phyloP scores from a whole-genome alignment of 73 alveolate genomes.

The Tetrahymena malaccensis region DNA sequence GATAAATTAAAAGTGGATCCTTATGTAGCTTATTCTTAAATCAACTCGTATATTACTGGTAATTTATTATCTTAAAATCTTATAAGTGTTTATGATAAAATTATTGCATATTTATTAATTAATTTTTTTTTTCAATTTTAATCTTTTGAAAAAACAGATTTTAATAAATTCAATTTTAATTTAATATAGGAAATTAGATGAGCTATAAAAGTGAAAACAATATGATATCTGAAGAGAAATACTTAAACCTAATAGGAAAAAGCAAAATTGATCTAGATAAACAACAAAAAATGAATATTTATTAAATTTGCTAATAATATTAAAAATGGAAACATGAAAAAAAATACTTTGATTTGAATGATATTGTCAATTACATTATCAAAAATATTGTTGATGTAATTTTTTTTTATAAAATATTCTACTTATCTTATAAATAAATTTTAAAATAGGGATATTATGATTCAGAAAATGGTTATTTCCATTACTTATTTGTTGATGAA shows the following conservation, averaged over 20 bases:
- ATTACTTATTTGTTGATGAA: background rate
- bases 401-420: background rate
- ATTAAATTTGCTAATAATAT: background rate
- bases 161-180: too few relatives aligned
- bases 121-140: too few relatives aligned
- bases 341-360: background rate
- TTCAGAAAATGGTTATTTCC: background rate
- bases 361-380: background rate
- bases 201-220: background rate
- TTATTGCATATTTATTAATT: too few relatives aligned
- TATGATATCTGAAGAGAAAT: background rate
- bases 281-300: background rate
- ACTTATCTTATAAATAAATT: background rate
- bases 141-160: too few relatives aligned
- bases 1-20: too few relatives aligned
- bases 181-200: background rate
- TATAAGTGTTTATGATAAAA: too few relatives aligned
- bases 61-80: background rate
- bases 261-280: background rate
- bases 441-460: background rate
- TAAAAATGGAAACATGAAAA: background rate
- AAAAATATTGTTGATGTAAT: background rate
- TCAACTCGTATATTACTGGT: background rate
- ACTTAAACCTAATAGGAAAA: background rate
- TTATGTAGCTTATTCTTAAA: too few relatives aligned